Percentiles rank a stretch among this genome's conserved stretches.
Conservation (phyloP, 306 rosid species). For the Trichosanthes cucumerina region DNA sequence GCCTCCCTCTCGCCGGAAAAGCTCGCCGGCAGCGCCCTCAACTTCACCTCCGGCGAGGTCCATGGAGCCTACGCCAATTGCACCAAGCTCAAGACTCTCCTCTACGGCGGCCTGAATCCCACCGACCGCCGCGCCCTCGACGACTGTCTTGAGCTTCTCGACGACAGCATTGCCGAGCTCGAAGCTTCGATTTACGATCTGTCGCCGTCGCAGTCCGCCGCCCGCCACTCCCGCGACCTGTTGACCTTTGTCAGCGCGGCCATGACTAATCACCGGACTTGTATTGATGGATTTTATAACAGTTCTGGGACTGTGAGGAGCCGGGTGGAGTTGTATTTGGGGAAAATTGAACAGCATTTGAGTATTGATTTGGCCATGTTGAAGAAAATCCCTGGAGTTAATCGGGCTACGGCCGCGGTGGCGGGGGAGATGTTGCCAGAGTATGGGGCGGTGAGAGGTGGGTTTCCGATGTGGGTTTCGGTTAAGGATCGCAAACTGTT, state of each 20-base stretch:
- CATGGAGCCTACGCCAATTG: slow-evolving; percentile 40
- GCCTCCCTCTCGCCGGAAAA: slow-evolving; percentile 44
- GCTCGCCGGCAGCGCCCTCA: slow-evolving; percentile 30
- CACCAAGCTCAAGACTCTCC: slow-evolving; percentile 9
- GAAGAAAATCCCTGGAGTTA: slow-evolving; percentile 41
- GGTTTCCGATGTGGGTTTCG: slow-evolving; percentile 58
- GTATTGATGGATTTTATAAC: slow-evolving; percentile 63
- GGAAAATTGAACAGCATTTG: slow-evolving; percentile 31
- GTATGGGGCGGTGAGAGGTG: slow-evolving; percentile 35
- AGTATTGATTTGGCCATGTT: slow-evolving; percentile 68
- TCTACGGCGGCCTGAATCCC: neutral
- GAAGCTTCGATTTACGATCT: slow-evolving; percentile 31
- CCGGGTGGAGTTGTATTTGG: slow-evolving; percentile 23
- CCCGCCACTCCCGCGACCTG: slow-evolving; percentile 19
- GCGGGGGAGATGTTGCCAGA: slow-evolving; percentile 33
- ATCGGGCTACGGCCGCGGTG: neutral
- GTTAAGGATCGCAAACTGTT: slow-evolving; percentile 42
- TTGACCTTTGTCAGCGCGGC: slow-evolving; percentile 67
- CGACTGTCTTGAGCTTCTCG: slow-evolving; percentile 58
- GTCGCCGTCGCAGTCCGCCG: slow-evolving; percentile 6
- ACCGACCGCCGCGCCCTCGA: slow-evolving; percentile 46
- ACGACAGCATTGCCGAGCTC: slow-evolving; percentile 40
- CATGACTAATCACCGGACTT: slow-evolving; percentile 77
- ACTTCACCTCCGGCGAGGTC: slow-evolving; percentile 37
- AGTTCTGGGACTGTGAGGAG: slow-evolving; percentile 22